Evolutionary conservation across 2,329 filamentous ascomycete species (phyloP).

Genomic region (Hypoxylon sp.): DNA sequence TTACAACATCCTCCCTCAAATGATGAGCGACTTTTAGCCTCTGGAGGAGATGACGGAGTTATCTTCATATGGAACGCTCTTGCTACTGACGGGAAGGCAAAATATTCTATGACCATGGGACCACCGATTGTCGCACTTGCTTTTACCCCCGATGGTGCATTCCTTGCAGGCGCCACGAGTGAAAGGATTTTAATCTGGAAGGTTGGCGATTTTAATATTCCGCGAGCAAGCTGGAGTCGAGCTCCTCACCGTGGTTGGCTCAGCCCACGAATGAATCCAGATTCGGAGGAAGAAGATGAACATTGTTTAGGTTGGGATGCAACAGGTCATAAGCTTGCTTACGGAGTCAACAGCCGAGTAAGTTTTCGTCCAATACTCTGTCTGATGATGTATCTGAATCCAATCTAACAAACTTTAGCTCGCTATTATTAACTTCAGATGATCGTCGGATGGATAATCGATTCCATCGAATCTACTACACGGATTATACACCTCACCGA

Average conservation of each 20-base stretch:
- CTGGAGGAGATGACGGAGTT: slow-evolving; percentile 73
- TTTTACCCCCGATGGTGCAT: slow-evolving; percentile 75
- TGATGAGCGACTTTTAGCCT: slow-evolving; percentile 72
- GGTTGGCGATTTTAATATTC: slow-evolving; percentile 70
- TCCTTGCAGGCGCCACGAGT: slow-evolving; percentile 73
- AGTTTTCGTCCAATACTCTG: slow-evolving; percentile 52
- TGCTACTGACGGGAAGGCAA: slow-evolving; percentile 68
- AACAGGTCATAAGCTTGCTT: slow-evolving; percentile 73
- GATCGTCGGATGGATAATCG: slow-evolving; percentile 46
- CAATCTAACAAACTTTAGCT: slow-evolving; percentile 56
- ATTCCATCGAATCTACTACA: background rate
- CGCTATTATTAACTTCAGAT: slow-evolving; percentile 67
- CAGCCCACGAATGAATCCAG: slow-evolving; percentile 68
- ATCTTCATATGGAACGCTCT: slow-evolving; percentile 75
- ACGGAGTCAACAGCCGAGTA: slow-evolving; percentile 74
- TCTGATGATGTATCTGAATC: background rate
- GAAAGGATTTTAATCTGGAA: slow-evolving; percentile 76
- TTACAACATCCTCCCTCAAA: slow-evolving; percentile 58
- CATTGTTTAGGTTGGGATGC: slow-evolving; percentile 75
- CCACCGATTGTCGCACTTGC: slow-evolving; percentile 71
- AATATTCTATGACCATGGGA: slow-evolving; percentile 73
- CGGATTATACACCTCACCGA: background rate
- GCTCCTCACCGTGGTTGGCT: slow-evolving; percentile 70
- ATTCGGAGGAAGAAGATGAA: slow-evolving; percentile 71
- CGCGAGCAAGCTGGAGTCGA: slow-evolving; percentile 73